Percentiles rank a stretch among this genome's conserved stretches.
phyloP scores from a whole-genome alignment of 352 stramenopile genomes.

The Aphanomyces invadans region DNA sequence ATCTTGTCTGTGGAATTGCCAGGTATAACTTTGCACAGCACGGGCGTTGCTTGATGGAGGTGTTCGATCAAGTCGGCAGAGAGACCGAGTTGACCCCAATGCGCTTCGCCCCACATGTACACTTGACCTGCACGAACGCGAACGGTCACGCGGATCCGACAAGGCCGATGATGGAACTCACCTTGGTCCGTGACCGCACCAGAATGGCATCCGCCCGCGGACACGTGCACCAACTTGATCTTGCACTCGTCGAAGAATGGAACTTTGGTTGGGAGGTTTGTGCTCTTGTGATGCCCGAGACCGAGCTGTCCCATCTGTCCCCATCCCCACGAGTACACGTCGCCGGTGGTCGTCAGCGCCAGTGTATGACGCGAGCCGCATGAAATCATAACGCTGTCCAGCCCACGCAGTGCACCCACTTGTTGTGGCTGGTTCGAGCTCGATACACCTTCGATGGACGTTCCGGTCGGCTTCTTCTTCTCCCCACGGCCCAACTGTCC shows the following conservation, averaged over 20 bases:
- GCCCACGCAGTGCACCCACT: slow-evolving; percentile 37
- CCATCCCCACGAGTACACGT: slow-evolving; percentile 73
- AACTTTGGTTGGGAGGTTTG: slow-evolving; percentile 47
- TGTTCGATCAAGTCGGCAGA: slow-evolving; percentile 54
- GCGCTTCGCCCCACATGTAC: slow-evolving; percentile 79
- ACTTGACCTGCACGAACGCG: slow-evolving; percentile 35
- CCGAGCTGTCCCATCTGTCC: slow-evolving; percentile 77
- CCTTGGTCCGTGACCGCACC: slow-evolving; percentile 61
- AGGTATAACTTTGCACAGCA: slow-evolving; percentile 56
- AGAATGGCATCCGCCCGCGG: slow-evolving; percentile 73
- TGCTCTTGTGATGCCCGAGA: slow-evolving; percentile 67
- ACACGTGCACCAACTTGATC: slow-evolving; percentile 65
- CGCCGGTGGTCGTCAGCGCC: slow-evolving; percentile 52
- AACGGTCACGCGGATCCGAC: too few relatives aligned
- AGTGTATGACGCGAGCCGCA: slow-evolving; percentile 78
- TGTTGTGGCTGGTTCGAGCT: slow-evolving; percentile 67
- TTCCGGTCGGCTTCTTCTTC: slow-evolving; percentile 36
- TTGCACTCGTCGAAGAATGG: slow-evolving; percentile 46
- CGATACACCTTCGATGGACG: slow-evolving; percentile 62
- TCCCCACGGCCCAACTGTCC: slow-evolving; percentile 67
- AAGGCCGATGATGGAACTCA: too few relatives aligned
- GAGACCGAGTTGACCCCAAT: slow-evolving; percentile 73
- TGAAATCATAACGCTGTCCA: slow-evolving; percentile 59
- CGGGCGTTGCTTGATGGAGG: slow-evolving; percentile 52
- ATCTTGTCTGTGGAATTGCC: slow-evolving; percentile 41